Base-by-base conservation (phyloP, 306 rosid genomes). In the Pterocarpus macrocarpus region DNA sequence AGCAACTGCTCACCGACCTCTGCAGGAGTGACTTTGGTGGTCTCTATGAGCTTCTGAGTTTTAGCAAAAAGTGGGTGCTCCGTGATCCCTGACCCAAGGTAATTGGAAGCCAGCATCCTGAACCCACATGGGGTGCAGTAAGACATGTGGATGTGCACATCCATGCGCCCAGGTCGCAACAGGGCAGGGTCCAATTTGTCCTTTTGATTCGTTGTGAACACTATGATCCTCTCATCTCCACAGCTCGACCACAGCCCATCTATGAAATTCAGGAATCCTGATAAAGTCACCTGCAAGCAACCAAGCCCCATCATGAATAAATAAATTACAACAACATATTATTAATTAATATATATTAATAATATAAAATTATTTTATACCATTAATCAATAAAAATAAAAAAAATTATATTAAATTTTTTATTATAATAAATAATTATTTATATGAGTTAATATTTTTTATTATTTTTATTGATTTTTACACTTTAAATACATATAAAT, bases 111-210 rank as follows among this genome's bases (percentile, higher is more conserved):
- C 32, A 85, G 58, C 64, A 38, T 56, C 76, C 63, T 81, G 79
- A 81, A 85, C 11, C 73, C 88, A 61, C 35, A 34, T 5, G 82
- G 64, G 11, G 84, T 85, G 79, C 86, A 85, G 72, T 81, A 82
- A 41, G 79, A 82, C 70, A 82, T 65, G 73, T 81, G 71, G 0
- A 81, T 72, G 64, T 85, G 88, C 81, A 81, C 75, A 38, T 81
- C 86, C 88, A 85, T 85, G 0, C 88, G 81, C 1, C 88, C 88
- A 16, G 89, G 88, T 2, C 83, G 61, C 81, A 78, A 2, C 33
- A 82, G 52, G 28, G 88, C 88, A 14, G 88, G 75, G 34, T 85
- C 86, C 11, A 81, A 62, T 44, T 38, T 85, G 7, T 82, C 84
- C 28, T 50, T 85, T 11, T 81, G 82, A 65, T 85, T 85, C 12